Percentiles rank a stretch among this genome's conserved stretches.
These are phyloP conservation scores for Trichoderma pleuroti DNA, from an alignment of 2,329 filamentous ascomycete genomes.

Conservation along the genomic window DNA sequence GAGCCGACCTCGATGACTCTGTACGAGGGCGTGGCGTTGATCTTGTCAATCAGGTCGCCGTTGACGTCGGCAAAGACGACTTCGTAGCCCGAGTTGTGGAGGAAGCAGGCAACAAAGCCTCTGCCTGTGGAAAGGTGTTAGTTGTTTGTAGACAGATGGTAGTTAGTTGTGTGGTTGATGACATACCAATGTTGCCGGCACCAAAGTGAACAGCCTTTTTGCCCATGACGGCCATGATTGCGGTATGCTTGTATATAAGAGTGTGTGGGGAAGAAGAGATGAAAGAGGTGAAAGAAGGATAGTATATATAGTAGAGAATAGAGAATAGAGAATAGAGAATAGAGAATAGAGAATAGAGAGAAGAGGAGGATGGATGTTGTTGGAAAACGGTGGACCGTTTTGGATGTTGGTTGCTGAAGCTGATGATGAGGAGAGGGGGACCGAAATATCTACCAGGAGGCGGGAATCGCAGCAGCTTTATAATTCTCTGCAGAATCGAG, in stretches of 20 bases:
- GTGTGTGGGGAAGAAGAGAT: neutral
- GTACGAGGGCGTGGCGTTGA: constrained; percentile 76
- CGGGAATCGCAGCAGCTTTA: constrained; percentile 4
- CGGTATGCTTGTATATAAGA: neutral
- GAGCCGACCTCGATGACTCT: constrained; percentile 88
- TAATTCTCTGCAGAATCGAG: neutral
- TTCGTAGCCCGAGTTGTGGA: constrained; percentile 92
- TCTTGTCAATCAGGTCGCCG: constrained; percentile 72
- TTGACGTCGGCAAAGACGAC: constrained; percentile 96
- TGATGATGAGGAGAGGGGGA: neutral
- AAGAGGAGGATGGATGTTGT: neutral
- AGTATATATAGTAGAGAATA: neutral
- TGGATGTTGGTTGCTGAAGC: neutral
- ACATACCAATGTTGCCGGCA: constrained; percentile 74
- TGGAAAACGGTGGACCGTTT: constrained; percentile 6
- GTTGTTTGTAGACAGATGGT: neutral
- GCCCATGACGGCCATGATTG: constrained; percentile 53
- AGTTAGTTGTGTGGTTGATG: neutral
- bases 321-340: neutral
- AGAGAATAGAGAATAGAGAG: too few relatives aligned
- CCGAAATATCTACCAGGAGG: neutral
- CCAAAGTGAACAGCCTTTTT: constrained; percentile 82
- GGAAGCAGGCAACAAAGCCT: constrained; percentile 85
- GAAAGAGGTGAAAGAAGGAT: neutral
- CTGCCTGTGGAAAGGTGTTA: constrained; percentile 44